Evolutionary conservation across 208 protist species (phyloP).

Genomic region (Leishmania braziliensis): DNA sequence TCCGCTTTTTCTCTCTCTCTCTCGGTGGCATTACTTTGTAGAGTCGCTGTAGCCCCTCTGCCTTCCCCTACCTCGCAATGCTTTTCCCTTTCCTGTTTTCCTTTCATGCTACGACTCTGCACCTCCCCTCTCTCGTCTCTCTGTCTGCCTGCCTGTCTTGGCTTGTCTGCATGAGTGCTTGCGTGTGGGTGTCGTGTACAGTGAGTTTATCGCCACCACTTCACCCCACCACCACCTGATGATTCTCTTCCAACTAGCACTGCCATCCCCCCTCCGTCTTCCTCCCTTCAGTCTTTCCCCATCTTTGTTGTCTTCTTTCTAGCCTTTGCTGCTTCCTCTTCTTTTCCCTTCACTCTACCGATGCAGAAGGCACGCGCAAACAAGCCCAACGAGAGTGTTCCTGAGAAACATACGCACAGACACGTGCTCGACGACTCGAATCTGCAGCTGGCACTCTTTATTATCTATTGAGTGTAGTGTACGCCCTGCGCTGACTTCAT

Average conservation of each 20-base stretch:
- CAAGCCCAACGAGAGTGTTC: no score
- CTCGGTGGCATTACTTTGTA: no score
- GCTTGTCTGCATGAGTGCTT: no score
- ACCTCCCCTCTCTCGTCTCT: no score
- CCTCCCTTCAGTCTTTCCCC: slow-evolving; percentile 2
- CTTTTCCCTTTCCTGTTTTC: slow-evolving; percentile 9
- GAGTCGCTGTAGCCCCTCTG: slow-evolving; percentile 5
- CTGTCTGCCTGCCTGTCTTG: no score
- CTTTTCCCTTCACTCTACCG: not conserved
- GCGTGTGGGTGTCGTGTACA: no score
- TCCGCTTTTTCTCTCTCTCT: no score
- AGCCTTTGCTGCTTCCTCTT: slow-evolving; percentile 12
- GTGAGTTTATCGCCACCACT: no score
- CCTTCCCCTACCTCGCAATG: not conserved
- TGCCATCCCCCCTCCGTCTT: not conserved
- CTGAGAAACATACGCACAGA: not conserved
- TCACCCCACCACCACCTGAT: no score
- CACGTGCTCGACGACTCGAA: not conserved
- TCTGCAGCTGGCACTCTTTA: not conserved
- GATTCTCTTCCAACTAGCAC: no score
- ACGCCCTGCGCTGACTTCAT: not conserved
- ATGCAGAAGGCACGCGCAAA: no score
- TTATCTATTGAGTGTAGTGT: not conserved
- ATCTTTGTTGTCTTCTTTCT: slow-evolving; percentile 11
- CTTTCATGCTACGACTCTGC: not conserved